Evolutionary conservation across 1,284 basidiomycete species (phyloP), one percentile per base, ranked within the genome.

Genomic region (Omphalotus olearius): DNA sequence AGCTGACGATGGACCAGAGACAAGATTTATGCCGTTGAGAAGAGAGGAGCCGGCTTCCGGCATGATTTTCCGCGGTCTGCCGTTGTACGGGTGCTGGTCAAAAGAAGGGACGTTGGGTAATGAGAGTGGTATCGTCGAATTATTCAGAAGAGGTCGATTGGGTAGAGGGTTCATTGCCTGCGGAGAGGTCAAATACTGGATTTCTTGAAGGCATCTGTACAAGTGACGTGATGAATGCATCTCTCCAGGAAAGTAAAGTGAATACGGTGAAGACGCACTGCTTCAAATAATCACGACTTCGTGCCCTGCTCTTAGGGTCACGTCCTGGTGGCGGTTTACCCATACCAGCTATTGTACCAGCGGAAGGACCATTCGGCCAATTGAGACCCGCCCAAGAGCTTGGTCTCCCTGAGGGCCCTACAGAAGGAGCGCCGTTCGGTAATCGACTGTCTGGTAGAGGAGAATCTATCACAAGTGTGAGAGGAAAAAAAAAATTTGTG

Each of bases 81-180:
- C 83, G 57, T 86, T 88, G 65, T 82, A 89, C 37, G 78, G 72
- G 59, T 85, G 80, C 59, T 82, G 73, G 42, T 91, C 88, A 58
- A 87, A 88, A 6, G 83, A 75, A 42, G 85, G 80, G 14, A 85
- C 76, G 59, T 87, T 86, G 42, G 84, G 84, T 47, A 88, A 69
- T 28, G 82, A 72, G 16, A 87, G 72, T 42, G 83, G 78, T 50
- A 85, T 73, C 51, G 79, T 75, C 16, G 80, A 68, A 62, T 81
- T 88, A 60, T 80, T 83, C 55, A 88, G 72, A 47, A 88, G 74
- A 0, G 91, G 86, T 54, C 91, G 82, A 53, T 92, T 88, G 0
- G 93, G 92, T 33, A 99, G 77, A 35, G 96, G 97, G 66, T 99
- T 99, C 76, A 99, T 86, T 3, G 96, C 95, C 65, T 96, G 90